Base-by-base conservation (phyloP, 2,329 filamentous ascomycete species). In the Ilyonectria mors-panacis region DNA sequence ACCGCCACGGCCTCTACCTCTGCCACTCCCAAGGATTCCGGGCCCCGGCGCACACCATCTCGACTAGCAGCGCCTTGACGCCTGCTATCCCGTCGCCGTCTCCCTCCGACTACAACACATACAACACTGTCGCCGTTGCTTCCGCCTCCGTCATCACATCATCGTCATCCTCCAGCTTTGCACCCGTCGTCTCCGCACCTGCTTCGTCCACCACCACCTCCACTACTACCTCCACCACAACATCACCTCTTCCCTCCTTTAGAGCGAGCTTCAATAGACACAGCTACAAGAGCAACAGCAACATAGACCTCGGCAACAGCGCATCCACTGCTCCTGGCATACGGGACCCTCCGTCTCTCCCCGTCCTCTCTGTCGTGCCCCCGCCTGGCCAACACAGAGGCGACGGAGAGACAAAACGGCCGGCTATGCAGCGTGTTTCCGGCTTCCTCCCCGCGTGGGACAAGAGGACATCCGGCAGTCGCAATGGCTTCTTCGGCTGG, bases 401-500 rank as follows among this genome's bases (percentile, higher is more conserved):
- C 74, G 74, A 78, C 79, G 74, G 76, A 79, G 78, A 78, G 77
- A 76, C 77, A 72, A 73, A 67, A 74, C 70, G 73, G 75, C 74
- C 75, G 76, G 74, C 70, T 70, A 84, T 84, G 82, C 82, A 84
- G 80, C 81, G 82, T 74, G 81, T 84, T 68, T 84, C 82, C 67
- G 75, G 79, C 65, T 81, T 84, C 67, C 78, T 84, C 66, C 82
- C 82, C 68, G 82, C 82, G n/a, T 83, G 82, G 82, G 82, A 84
- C 68, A 84, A 79, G 76, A 82, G 82, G 73, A 79, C 78, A 55
- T 82, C 79, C 59, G 77, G 72, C 58, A 77, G 70, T 66, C 69
- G 74, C 47, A 62, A 70, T 54, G 70, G 76, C 68, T 77, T 85
- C 35, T 85, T 85, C 65, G 80, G 81, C 56, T 85, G 84, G 83